Conservation (phyloP, 495 filamentous ascomycete species). For the Neurospora discreta region DNA sequence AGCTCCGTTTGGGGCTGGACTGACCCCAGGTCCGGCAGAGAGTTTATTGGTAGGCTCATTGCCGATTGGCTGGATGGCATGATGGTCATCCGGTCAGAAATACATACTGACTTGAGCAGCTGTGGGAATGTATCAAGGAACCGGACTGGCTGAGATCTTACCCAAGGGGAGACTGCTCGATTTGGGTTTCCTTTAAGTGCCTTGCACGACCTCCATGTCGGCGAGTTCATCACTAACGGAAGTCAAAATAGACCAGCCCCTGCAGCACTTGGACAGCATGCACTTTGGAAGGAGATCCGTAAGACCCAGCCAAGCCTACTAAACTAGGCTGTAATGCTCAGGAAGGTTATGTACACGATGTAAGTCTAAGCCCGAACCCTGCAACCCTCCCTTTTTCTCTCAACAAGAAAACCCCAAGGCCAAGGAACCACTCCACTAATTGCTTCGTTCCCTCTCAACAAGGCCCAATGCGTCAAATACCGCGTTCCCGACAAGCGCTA, state of each 20-base stretch:
- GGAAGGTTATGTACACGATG: constrained; percentile 50
- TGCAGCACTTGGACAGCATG: not conserved
- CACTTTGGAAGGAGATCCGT: constrained; percentile 25
- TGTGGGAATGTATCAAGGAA: not conserved
- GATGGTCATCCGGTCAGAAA: not conserved
- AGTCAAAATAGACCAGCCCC: not conserved
- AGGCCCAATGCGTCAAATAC: constrained; percentile 48
- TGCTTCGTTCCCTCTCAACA: not conserved
- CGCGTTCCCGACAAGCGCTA: constrained; percentile 44
- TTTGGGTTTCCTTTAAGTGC: constrained; percentile 32
- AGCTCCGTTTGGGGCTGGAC: constrained; percentile 2
- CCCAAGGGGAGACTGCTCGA: constrained; percentile 33
- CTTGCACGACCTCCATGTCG: not conserved
- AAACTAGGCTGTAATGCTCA: constrained; percentile 39
- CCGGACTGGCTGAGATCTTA: constrained; percentile 40
- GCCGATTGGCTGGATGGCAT: not conserved
- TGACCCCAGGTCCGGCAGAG: not conserved
- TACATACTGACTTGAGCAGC: not conserved
- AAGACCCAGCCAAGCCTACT: constrained; percentile 36
- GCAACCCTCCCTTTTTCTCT: not conserved
- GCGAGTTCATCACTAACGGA: not conserved
- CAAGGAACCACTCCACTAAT: not conserved
- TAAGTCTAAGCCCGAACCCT: not conserved
- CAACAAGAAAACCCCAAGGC: not conserved
- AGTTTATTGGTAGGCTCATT: not conserved